A percentile compares a stretch with the other conserved stretches of the same genome.
phyloP scores from a whole-genome alignment of 371 early-diverging fungal species.

The Mortierella sp. region DNA sequence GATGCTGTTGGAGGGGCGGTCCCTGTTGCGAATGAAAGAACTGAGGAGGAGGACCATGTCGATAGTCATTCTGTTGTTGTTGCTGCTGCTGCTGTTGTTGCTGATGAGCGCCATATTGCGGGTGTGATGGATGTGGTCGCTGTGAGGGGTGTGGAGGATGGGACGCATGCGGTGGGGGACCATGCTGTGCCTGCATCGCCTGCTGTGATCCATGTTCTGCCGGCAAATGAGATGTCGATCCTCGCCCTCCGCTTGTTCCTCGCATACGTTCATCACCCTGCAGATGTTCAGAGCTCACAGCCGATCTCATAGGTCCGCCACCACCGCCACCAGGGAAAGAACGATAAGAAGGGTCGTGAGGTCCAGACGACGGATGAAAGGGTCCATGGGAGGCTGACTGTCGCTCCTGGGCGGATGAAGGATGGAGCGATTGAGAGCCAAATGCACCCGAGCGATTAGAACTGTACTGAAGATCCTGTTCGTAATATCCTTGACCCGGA shows the following conservation, averaged over 20 bases:
- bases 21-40: conserved; percentile 28
- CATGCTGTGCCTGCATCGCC: conserved; percentile 5
- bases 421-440: conserved; percentile 30
- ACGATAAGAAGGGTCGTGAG: conserved; percentile 31
- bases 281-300: conserved; percentile 4
- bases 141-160: conserved; percentile 15
- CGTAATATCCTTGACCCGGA: conserved; percentile 29
- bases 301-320: conserved; percentile 3
- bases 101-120: conserved; percentile 15
- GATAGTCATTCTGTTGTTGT: conserved; percentile 32
- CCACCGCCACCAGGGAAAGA: conserved; percentile 24
- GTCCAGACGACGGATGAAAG: conserved; percentile 4
- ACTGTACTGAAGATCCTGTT: conserved; percentile 26
- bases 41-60: conserved; percentile 9
- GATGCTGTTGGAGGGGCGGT: conserved; percentile 17
- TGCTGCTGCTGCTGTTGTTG: conserved; percentile 18
- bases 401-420: conserved; percentile 28
- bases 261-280: conserved; percentile 30
- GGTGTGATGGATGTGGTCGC: conserved; percentile 17
- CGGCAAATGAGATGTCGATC: conserved; percentile 25
- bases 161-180: background rate
- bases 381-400: conserved; percentile 13
- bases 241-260: conserved; percentile 16
- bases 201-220: conserved; percentile 19
- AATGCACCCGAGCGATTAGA: conserved; percentile 23